Percentiles rank a stretch among this genome's conserved stretches.
Evolutionary conservation across 805 yeast species (phyloP).

Genomic region (Wickerhamomyces tratensis): DNA sequence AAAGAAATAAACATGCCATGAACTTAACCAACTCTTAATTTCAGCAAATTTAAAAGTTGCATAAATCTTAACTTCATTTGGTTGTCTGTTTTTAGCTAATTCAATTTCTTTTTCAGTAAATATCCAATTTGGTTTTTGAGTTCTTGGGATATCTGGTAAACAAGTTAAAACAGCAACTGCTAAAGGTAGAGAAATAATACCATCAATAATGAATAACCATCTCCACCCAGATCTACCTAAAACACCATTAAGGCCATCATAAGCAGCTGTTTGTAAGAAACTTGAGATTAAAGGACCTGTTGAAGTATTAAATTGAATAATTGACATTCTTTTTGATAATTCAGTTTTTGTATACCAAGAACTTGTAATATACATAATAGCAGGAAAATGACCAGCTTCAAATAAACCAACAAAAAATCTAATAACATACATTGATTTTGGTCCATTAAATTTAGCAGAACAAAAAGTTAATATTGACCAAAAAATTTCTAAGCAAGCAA

Average conservation of each 20-base stretch:
- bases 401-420: conserved; percentile 48
- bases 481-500: conserved; percentile 34
- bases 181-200: conserved; percentile 11
- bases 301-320: conserved; percentile 42
- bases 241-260: conserved; percentile 27
- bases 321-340: conserved; percentile 40
- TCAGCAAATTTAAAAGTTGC: conserved; percentile 1
- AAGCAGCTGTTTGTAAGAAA: conserved; percentile 4
- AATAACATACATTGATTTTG: conserved; percentile 34
- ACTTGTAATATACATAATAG: conserved; percentile 36
- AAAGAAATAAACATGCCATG: conserved; percentile 6
- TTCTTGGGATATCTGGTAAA: conserved; percentile 19
- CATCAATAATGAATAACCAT: conserved; percentile 58
- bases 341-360: conserved; percentile 39
- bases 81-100: not conserved
- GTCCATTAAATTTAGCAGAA: conserved; percentile 29
- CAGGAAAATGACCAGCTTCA: conserved; percentile 45
- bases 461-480: conserved; percentile 49
- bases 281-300: conserved; percentile 41
- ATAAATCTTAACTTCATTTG: conserved; percentile 2
- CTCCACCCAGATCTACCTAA: conserved; percentile 46
- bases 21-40: conserved; percentile 1
- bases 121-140: conserved; percentile 21
- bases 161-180: conserved; percentile 3
- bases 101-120: conserved; percentile 3